These are phyloP conservation scores for Teratosphaeria viscida DNA, from an alignment of 2,329 filamentous ascomycete species.

Conservation along the genomic window DNA sequence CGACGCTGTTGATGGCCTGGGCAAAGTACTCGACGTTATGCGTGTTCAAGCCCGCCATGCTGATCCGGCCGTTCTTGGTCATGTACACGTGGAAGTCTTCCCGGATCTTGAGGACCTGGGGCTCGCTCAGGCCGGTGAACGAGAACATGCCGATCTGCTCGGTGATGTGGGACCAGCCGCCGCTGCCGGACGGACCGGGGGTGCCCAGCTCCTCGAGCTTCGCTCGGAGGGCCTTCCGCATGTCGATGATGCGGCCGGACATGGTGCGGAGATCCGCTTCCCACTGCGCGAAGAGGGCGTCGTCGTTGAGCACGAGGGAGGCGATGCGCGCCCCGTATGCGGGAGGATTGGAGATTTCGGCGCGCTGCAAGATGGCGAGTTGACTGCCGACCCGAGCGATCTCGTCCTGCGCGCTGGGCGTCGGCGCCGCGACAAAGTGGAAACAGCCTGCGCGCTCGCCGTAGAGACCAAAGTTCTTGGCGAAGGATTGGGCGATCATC, in stretches of 20 bases:
- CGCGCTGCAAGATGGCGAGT: conserved; percentile 86
- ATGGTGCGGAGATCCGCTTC: conserved; percentile 84
- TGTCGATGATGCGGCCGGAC: conserved; percentile 88
- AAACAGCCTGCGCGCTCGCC: conserved; percentile 93
- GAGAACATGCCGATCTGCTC: conserved; percentile 99
- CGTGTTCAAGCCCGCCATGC: conserved; percentile 94
- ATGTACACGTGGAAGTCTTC: conserved; percentile 71
- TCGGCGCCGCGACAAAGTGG: conserved; percentile 75
- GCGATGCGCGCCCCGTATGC: conserved; percentile 89
- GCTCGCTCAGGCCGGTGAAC: conserved; percentile 70
- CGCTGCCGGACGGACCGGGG: conserved; percentile 39
- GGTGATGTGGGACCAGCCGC: conserved; percentile 93
- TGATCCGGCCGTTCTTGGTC: conserved; percentile 96
- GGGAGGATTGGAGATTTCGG: conserved; percentile 94
- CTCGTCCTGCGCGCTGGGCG: conserved; percentile 53
- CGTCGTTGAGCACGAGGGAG: conserved; percentile 72
- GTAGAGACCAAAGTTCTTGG: conserved; percentile 66
- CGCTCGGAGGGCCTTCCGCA: conserved; percentile 67
- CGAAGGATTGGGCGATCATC: conserved; percentile 43
- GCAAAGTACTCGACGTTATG: conserved; percentile 90
- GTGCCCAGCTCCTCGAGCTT: conserved; percentile 79
- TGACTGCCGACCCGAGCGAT: conserved; percentile 65
- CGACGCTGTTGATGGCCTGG: conserved; percentile 75
- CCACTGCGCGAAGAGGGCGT: conserved; percentile 76
- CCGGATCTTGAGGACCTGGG: conserved; percentile 61